Conservation (phyloP, 2,329 filamentous ascomycete genomes). For the Phaeosphaeria sp. region DNA sequence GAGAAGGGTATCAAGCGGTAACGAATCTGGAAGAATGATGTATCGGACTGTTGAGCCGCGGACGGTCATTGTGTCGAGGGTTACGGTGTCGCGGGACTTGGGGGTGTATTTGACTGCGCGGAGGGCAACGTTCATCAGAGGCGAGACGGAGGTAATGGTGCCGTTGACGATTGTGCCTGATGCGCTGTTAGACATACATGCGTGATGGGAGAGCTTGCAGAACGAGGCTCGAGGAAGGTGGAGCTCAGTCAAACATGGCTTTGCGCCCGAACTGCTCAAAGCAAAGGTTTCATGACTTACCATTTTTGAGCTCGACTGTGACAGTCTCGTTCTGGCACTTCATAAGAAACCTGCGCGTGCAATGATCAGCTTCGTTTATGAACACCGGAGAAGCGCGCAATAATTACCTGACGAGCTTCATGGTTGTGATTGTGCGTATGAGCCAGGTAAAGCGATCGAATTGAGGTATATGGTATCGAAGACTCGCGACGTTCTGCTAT, state of each 20-base stretch:
- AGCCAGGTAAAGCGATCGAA: neutral
- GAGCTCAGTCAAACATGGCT: neutral
- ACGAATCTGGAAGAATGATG: conserved; percentile 92
- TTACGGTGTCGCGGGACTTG: conserved; percentile 83
- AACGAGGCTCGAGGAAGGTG: neutral
- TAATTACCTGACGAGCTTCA: conserved; percentile 47
- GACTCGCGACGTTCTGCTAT: conserved; percentile 3
- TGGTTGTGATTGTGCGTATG: conserved; percentile 18
- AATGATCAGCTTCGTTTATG: conserved; percentile 25
- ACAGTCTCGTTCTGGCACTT: conserved; percentile 99
- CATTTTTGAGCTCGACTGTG: conserved; percentile 98
- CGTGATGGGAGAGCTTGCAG: neutral
- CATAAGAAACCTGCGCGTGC: conserved; percentile 82
- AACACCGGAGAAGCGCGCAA: neutral
- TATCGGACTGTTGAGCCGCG: conserved; percentile 96
- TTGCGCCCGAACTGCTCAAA: neutral
- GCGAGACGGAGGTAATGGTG: conserved; percentile 94
- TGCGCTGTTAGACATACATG: conserved; percentile 2
- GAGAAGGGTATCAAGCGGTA: conserved; percentile 92
- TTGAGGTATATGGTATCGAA: neutral
- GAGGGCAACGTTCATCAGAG: conserved; percentile 97
- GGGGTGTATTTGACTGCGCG: conserved; percentile 97
- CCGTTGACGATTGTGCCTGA: conserved; percentile 93
- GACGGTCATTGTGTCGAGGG: conserved; percentile 94
- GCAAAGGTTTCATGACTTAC: conserved; percentile 55